Base-by-base conservation (phyloP, 306 rosid species). In the Cucurbita moschata region DNA sequence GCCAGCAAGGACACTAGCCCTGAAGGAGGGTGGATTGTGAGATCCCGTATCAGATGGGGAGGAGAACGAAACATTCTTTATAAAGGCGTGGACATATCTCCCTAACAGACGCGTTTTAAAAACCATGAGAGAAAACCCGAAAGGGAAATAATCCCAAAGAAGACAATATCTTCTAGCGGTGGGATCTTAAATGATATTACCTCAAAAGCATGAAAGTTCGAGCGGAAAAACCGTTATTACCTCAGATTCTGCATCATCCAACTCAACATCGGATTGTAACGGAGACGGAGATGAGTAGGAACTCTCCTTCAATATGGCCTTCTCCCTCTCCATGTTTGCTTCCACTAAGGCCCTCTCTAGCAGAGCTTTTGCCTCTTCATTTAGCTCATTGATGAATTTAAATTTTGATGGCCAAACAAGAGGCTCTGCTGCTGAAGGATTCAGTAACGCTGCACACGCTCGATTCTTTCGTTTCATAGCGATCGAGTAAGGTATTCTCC, bases 341-440 rank as follows among this genome's bases (percentile, higher is more conserved):
- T 89, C 96, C 64, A 79, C 80, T 82, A 92, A 86, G 13, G 96
- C 98, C 61, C 79, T 86, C 81, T 92, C 95, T 77, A 92, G 73
- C 70, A 92, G 76, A 64, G 86, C 88, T 74, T 89, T 92, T 15
- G 96, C 98, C 52, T 92, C 98, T 16, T 84, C 88, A 72, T 85
- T 85, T 71, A 92, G 95, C 83, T 92, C 91, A n/a, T 88, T 85
- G 71, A 92, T 89, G 82, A 92, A 88, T 84, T 89, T 88, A 70
- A 92, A 73, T 7, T 94, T 96, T 8, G 98, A 86, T 59, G 98
- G 98, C 98, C 98, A 92, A 72, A 92, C 95, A 55, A 92, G 92
- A 1, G 91, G 98, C 75, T 90, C 96, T 16, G 96, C 95, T 23
- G 98, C 76, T 59, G 96, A 86, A 43, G 96, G 96, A 72, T 92